phyloP scores from a whole-genome alignment of 805 yeast genomes.

The Hanseniaspora lindneri region DNA sequence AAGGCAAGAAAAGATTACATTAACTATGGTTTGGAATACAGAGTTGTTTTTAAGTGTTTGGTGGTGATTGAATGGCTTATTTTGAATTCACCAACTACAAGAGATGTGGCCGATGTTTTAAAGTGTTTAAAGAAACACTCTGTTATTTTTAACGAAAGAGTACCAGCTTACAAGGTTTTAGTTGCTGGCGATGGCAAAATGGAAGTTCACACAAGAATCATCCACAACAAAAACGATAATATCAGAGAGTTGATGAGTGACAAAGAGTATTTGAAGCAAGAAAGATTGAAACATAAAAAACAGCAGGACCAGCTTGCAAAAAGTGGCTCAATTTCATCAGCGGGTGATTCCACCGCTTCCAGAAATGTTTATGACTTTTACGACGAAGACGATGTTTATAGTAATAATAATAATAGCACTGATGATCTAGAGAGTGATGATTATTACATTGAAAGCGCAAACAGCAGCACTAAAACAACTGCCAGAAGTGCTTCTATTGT shows the following conservation, averaged over 20 bases:
- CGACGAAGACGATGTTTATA: constrained; percentile 18
- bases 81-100: constrained; percentile 28
- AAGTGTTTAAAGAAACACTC: constrained; percentile 28
- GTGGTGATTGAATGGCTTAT: constrained; percentile 29
- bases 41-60: constrained; percentile 32
- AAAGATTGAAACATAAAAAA: constrained; percentile 25
- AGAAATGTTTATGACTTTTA: constrained; percentile 17
- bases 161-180: constrained; percentile 24
- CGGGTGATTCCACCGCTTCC: constrained; percentile 22
- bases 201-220: constrained; percentile 32
- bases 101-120: constrained; percentile 26
- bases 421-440: constrained; percentile 11
- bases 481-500: constrained; percentile 20
- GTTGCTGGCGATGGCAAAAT: constrained; percentile 30
- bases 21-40: constrained; percentile 33
- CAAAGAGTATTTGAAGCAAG: constrained; percentile 24
- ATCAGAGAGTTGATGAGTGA: constrained; percentile 26
- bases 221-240: constrained; percentile 28
- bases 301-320: constrained; percentile 26
- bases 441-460: not conserved
- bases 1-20: constrained; percentile 33
- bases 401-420: not conserved
- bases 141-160: constrained; percentile 26
- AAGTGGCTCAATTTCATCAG: constrained; percentile 14
- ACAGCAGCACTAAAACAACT: not conserved